Conservation (phyloP, 345 rosid species). For the Orychophragmus violaceus region DNA sequence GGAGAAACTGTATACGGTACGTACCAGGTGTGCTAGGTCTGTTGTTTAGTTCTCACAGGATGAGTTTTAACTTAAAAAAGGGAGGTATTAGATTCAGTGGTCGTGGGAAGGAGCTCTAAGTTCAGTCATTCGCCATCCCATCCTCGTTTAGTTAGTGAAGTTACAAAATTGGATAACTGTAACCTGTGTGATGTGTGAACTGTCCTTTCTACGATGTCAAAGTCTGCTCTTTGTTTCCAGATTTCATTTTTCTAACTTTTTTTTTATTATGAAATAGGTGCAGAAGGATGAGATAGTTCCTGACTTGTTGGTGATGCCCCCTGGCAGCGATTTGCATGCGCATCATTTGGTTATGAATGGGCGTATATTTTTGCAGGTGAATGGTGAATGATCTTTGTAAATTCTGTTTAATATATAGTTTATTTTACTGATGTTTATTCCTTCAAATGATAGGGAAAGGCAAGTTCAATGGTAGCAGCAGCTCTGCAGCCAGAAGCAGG, state of each 20-base stretch:
- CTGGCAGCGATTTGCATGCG: constrained; percentile 73
- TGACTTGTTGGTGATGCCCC: constrained; percentile 69
- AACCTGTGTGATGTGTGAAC: background rate
- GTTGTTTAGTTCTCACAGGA: background rate
- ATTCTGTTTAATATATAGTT: background rate
- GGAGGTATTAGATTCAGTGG: background rate
- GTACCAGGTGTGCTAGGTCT: constrained; percentile 6
- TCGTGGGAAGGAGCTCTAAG: background rate
- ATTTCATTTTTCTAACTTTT: background rate
- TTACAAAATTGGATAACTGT: background rate
- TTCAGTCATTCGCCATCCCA: background rate
- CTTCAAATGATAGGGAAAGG: constrained; percentile 61
- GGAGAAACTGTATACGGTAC: constrained; percentile 53
- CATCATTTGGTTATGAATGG: constrained; percentile 76
- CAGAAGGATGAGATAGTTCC: constrained; percentile 65
- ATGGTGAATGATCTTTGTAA: constrained; percentile 5
- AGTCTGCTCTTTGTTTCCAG: background rate
- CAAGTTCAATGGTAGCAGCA: constrained; percentile 93
- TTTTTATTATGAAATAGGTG: constrained; percentile 40
- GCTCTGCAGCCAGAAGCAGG: constrained; percentile 72
- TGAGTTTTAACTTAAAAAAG: background rate
- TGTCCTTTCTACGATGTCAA: background rate
- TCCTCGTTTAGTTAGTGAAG: background rate
- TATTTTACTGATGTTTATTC: background rate
- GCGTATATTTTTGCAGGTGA: constrained; percentile 72